Percentiles rank a stretch among this genome's conserved stretches.
Evolutionary conservation across 495 filamentous ascomycete genomes (phyloP).

Genomic region (Massariosphaeria phaeospora): DNA sequence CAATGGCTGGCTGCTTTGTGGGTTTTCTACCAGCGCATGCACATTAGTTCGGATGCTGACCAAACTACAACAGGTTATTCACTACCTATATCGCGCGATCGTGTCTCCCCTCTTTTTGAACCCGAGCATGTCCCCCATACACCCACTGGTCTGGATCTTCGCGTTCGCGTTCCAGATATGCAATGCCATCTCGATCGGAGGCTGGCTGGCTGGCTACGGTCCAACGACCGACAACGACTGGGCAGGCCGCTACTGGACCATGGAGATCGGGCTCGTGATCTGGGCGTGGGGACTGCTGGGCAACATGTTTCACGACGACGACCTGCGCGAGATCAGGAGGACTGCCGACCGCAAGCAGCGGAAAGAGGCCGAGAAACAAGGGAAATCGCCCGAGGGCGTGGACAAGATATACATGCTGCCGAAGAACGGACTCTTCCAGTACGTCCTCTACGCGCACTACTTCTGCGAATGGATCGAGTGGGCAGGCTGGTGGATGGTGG

Average conservation of each 20-base stretch:
- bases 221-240: conserved; percentile 57
- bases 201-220: conserved; percentile 76
- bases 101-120: conserved; percentile 72
- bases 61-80: conserved; percentile 47
- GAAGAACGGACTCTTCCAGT: conserved; percentile 71
- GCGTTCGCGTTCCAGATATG: conserved; percentile 68
- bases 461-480: conserved; percentile 95
- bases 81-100: conserved; percentile 86
- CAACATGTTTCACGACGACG: conserved; percentile 81
- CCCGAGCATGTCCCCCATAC: conserved; percentile 86
- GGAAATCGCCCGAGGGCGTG: conserved; percentile 43
- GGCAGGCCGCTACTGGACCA: conserved; percentile 47
- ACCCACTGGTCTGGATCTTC: conserved; percentile 52
- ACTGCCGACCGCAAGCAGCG: conserved; percentile 50
- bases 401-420: conserved; percentile 91
- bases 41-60: not conserved
- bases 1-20: conserved; percentile 61
- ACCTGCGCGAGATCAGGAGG: conserved; percentile 70
- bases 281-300: conserved; percentile 66
- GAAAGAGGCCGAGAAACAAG: conserved; percentile 38
- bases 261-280: conserved; percentile 53
- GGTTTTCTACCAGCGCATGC: conserved; percentile 12
- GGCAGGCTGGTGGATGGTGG: conserved; percentile 77
- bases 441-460: conserved; percentile 87
- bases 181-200: conserved; percentile 71